Evolutionary conservation across 2,329 filamentous ascomycete species (phyloP), one percentile per base, ranked within the genome.

Genomic region (Ophiostoma ips): DNA sequence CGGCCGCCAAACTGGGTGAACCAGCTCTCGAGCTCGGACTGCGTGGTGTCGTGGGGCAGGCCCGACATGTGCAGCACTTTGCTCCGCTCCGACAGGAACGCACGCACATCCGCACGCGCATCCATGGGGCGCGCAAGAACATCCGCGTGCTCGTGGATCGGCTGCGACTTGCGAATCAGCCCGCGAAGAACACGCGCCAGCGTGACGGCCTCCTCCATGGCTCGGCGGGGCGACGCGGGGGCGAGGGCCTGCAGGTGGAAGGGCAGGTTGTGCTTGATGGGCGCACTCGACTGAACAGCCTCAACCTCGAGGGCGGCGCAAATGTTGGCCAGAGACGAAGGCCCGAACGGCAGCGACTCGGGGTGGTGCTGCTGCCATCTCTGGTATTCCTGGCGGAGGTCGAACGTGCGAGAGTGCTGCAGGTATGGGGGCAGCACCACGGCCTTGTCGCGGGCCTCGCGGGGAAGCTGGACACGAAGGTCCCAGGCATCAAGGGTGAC

Each of bases 401-500:
- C 92, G 64, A 96, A 98, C 52, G 90, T 95, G 54, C 92, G 83
- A 36, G 92, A 95, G 72, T 98, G 92, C 71, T 98, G 92, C 53
- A 98, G 78, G 67, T 98, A 98, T 10, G 90, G 85, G 19, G 92
- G 92, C 34, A 98, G 79, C 48, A 96, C 92, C 38, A 96, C 92
- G 58, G 89, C 85, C 76, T 98, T 98, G 72, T 98, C 92, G 61
- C 92, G 87, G 63, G 92, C 92, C 72, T 98, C 92, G 56, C 92
- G 87, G 45, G 92, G 92, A 63, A 98, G 79, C 74, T 98, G 92
- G 52, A 98, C 92, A 59, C 92, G 87, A 53, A 98, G 81, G 65
- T 98, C 92, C 92, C 92, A 98, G 43, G 90, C 89, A 68, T 96
- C 94, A 61, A 98, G 81, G 38, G 92, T 98, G 54, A 98, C 92